Evolutionary conservation across 768 basidiomycete species (phyloP).

Genomic region (Phlebiopsis gigantea): DNA sequence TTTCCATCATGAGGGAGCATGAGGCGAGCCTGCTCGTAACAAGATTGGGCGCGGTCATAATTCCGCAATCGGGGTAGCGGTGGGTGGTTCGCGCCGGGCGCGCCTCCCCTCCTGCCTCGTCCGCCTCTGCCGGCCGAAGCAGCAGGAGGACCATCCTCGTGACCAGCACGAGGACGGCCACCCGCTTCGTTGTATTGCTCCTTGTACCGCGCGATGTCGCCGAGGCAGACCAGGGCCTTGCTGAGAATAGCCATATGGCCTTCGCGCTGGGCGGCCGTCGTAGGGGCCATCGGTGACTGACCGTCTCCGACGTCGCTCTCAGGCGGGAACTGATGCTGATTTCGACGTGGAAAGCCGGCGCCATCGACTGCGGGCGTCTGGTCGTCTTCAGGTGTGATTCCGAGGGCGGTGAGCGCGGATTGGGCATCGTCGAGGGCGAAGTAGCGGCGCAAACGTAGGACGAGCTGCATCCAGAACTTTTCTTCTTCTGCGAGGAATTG

Average conservation of each 20-base stretch:
- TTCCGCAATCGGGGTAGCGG: constrained; percentile 51
- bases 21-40: constrained; percentile 81
- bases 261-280: constrained; percentile 48
- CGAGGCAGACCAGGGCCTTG: constrained; percentile 87
- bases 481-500: constrained; percentile 89
- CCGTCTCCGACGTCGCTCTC: constrained; percentile 30
- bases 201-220: constrained; percentile 91
- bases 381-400: constrained; percentile 42
- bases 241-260: constrained; percentile 70
- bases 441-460: constrained; percentile 67
- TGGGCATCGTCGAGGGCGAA: constrained; percentile 66
- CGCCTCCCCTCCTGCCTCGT: constrained; percentile 44
- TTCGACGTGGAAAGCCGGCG: constrained; percentile 33
- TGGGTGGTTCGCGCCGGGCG: constrained; percentile 10
- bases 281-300: constrained; percentile 27
- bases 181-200: constrained; percentile 81
- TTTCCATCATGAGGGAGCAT: constrained; percentile 89
- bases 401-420: constrained; percentile 50
- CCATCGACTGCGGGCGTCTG: constrained; percentile 19
- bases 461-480: constrained; percentile 82
- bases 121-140: constrained; percentile 31
- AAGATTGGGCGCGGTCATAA: constrained; percentile 69
- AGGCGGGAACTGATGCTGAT: constrained; percentile 60
- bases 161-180: constrained; percentile 60
- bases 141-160: constrained; percentile 49